Base-by-base conservation (phyloP, 805 yeast species). In the Suhomyces kilbournensis region DNA sequence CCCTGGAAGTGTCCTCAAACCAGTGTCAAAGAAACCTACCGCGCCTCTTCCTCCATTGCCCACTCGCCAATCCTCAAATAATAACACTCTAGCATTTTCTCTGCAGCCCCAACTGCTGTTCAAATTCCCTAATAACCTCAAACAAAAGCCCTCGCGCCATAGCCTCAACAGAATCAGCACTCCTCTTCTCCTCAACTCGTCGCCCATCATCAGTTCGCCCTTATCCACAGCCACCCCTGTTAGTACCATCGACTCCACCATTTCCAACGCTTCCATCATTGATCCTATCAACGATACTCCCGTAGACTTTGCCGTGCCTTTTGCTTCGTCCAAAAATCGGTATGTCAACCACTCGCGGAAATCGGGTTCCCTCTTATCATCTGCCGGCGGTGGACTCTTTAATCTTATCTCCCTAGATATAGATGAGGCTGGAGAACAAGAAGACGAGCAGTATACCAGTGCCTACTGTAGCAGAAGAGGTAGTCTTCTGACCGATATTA, bases 251-350 rank as follows among this genome's bases (percentile, higher is more conserved):
- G 63, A 63, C 49, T 60, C 66, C 8, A 51, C 59, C 8, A 46
- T 56, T 2, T 59, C 63, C 30, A 55, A 57, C 47, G 54, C 54
- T 12, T 56, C 65, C 9, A 55, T 65, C 38, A 62, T 70, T 42
- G 77, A 72, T 53, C 72, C 74, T 14, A 72, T 71, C 50, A 71
- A 71, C 52, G 77, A 72, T 50, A 57, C 71, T 2, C 76, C 76
- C 6, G 74, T 69, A 15, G 76, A 72, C 51, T 71, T 71, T 49
- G 55, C 67, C 1, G 64, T 68, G 22, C 69, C 72, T 9, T 54
- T 48, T 43, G 26, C 52, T 28, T 35, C 55, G 30, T 17, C 42
- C 42, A 52, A 50, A 39, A n/a, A 46, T 4, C 50, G 60, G 22
- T 50, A 50, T 46, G 43, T 39, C 25, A 54, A 49, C 43, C 66